These are phyloP conservation scores for Kodamaea fungicola DNA, from an alignment of 1,139 yeast species.

Conservation along the genomic window DNA sequence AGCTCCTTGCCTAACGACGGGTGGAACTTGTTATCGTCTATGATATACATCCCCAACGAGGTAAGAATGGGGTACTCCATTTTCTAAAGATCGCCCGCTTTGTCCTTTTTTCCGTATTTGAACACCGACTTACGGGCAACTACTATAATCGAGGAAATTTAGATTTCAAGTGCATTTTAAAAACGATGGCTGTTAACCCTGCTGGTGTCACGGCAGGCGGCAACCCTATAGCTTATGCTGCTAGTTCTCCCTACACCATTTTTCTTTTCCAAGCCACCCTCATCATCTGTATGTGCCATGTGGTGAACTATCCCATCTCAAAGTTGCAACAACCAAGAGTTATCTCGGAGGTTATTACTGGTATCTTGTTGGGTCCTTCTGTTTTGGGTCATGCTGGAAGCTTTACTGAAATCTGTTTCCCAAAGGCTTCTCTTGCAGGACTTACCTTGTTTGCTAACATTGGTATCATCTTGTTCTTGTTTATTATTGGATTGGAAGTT, in stretches of 20 bases:
- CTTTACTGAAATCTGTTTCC: constrained; percentile 63
- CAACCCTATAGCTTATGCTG: constrained; percentile 59
- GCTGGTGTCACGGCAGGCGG: constrained; percentile 71
- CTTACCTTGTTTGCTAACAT: constrained; percentile 65
- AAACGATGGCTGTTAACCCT: constrained; percentile 23
- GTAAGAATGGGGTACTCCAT: constrained; percentile 33
- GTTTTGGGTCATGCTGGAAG: constrained; percentile 69
- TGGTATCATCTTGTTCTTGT: constrained; percentile 70
- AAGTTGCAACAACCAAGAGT: constrained; percentile 69
- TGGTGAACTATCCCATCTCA: constrained; percentile 57
- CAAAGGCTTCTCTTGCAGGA: constrained; percentile 57
- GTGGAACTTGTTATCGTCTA: constrained; percentile 78
- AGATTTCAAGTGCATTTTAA: too few species aligned
- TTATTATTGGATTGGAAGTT: constrained; percentile 75
- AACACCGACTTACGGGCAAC: too few species aligned
- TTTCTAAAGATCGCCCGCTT: too few species aligned
- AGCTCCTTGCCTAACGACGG: constrained; percentile 35
- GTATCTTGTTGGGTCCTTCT: constrained; percentile 66
- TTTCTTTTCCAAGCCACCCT: constrained; percentile 60
- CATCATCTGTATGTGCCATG: constrained; percentile 51
- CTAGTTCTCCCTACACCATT: constrained; percentile 55
- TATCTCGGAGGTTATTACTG: constrained; percentile 74
- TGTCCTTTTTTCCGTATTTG: too few species aligned
- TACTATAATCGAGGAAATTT: too few species aligned
- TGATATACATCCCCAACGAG: constrained; percentile 84